These are phyloP conservation scores for Sporothrix pallida DNA, from an alignment of 2,329 filamentous ascomycete species.

Conservation along the genomic window DNA sequence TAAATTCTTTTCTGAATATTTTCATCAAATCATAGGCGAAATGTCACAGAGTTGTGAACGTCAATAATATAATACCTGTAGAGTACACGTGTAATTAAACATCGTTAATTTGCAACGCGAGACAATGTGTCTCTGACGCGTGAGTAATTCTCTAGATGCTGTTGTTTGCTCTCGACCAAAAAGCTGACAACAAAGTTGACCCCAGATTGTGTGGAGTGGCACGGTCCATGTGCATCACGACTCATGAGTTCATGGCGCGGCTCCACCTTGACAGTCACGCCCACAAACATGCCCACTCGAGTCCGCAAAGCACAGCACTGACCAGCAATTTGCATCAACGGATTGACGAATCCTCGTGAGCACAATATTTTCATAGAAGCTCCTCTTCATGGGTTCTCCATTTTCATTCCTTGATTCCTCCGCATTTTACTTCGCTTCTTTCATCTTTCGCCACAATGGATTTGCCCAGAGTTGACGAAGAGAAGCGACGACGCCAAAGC, in stretches of 20 bases:
- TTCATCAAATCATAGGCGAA: too few species aligned
- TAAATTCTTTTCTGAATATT: too few species aligned
- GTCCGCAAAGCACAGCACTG: neutral
- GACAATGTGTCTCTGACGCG: neutral
- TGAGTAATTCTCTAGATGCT: too few species aligned
- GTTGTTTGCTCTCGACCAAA: neutral
- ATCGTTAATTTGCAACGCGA: too few species aligned
- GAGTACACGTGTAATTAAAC: too few species aligned
- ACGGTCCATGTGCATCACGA: constrained; percentile 1
- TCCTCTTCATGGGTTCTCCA: too few species aligned
- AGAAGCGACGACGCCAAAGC: neutral
- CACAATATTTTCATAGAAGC: too few species aligned
- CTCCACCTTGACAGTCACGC: neutral
- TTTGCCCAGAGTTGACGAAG: neutral
- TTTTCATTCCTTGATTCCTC: too few species aligned
- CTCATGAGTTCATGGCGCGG: neutral
- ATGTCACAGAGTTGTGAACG: too few species aligned
- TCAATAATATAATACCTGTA: too few species aligned
- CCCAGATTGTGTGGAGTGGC: neutral
- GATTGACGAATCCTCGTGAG: too few species aligned
- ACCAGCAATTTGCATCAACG: neutral
- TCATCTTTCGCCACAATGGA: neutral
- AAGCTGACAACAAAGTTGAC: neutral
- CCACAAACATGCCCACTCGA: too few species aligned
- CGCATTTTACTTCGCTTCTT: neutral